phyloP scores from a whole-genome alignment of 768 basidiomycete genomes.

The Lactarius vividus region DNA sequence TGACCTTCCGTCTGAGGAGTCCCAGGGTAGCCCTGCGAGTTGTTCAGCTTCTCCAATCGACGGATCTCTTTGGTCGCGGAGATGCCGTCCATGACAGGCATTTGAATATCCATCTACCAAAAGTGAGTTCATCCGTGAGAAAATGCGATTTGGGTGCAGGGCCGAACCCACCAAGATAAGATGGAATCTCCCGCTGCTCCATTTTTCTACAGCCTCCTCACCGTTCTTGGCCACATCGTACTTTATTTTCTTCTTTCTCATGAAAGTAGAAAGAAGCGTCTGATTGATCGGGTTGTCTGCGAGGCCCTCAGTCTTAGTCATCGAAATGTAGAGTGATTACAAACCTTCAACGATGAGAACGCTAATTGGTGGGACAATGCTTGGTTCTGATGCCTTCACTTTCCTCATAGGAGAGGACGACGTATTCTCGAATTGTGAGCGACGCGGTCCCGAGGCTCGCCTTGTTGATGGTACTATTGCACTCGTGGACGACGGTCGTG shows the following conservation, averaged over 20 bases:
- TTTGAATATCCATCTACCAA: conserved; percentile 96
- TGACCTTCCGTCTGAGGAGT: conserved; percentile 61
- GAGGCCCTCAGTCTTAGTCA: not conserved
- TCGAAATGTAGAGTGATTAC: conserved; percentile 31
- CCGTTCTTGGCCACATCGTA: conserved; percentile 94
- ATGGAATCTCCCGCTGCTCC: conserved; percentile 91
- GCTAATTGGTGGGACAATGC: conserved; percentile 93
- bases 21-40: conserved; percentile 62
- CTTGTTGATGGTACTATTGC: conserved; percentile 30
- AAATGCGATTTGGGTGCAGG: not conserved
- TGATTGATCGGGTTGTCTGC: conserved; percentile 98
- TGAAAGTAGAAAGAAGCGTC: conserved; percentile 94
- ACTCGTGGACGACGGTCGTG: conserved; percentile 32
- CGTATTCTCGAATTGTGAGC: conserved; percentile 33
- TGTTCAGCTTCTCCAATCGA: conserved; percentile 68
- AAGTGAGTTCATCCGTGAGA: conserved; percentile 26
- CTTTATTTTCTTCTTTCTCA: conserved; percentile 94
- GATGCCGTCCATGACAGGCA: conserved; percentile 99
- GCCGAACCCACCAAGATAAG: conserved; percentile 76
- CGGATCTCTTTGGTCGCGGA: conserved; percentile 96
- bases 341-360: conserved; percentile 97
- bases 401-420: conserved; percentile 42
- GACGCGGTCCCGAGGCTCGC: conserved; percentile 37
- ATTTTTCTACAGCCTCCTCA: conserved; percentile 92
- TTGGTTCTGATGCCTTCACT: conserved; percentile 54